Conservation (phyloP, 2,329 filamentous ascomycete species). For the Zalaria obscura region DNA sequence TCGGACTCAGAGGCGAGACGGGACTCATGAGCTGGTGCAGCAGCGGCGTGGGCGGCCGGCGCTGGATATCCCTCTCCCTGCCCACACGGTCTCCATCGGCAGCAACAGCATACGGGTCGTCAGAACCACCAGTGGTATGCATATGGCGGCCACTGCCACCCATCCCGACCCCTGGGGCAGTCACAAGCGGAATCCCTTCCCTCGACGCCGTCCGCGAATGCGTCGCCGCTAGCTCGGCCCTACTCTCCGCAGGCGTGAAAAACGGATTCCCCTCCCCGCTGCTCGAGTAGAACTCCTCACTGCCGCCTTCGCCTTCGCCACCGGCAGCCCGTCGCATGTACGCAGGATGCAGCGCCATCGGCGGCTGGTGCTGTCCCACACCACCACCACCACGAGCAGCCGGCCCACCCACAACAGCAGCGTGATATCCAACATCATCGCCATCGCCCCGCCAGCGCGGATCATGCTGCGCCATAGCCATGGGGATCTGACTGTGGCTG, state of each 20-base stretch:
- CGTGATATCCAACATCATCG: constrained; percentile 2
- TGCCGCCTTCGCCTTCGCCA: background rate
- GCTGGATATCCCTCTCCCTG: background rate
- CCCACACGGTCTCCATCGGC: no score
- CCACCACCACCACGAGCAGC: constrained; percentile 1
- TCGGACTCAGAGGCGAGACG: background rate
- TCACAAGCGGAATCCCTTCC: background rate
- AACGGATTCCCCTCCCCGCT: background rate
- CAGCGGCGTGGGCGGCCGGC: background rate
- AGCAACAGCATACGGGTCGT: background rate
- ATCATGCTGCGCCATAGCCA: background rate
- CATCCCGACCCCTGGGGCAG: background rate
- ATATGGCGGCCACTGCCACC: background rate
- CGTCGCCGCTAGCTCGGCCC: constrained; percentile 1
- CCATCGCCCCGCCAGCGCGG: background rate
- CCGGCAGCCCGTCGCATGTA: background rate
- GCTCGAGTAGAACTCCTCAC: background rate
- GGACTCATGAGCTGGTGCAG: constrained; percentile 2
- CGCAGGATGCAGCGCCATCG: background rate
- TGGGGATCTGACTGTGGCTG: background rate
- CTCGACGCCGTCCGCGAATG: background rate
- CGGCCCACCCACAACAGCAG: background rate
- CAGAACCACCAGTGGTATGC: no score
- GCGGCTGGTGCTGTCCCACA: background rate
- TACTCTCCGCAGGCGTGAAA: background rate